Percentiles rank a stretch among this genome's conserved stretches.
These are phyloP conservation scores for Echites panduratus DNA, from an alignment of 257 asterid species.

Conservation along the genomic window DNA sequence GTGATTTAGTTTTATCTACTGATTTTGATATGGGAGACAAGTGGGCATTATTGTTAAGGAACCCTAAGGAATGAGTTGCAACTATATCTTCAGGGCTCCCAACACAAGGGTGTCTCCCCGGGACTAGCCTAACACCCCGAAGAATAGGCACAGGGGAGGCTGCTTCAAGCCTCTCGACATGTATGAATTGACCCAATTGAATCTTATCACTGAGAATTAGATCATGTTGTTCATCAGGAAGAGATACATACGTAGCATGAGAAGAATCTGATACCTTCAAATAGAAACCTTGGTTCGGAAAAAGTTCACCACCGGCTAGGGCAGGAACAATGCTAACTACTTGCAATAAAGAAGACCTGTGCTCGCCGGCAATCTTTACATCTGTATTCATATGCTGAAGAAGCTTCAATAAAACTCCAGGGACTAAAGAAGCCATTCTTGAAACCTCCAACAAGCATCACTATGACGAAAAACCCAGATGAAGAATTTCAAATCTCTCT, in stretches of 20 bases:
- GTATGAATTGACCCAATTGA: constrained; percentile 90
- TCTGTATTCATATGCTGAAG: constrained; percentile 98
- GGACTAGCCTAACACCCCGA: constrained; percentile 74
- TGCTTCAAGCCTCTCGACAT: constrained; percentile 85
- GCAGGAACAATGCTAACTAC: constrained; percentile 98
- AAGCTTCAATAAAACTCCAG: constrained; percentile 86
- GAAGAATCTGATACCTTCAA: constrained; percentile 98
- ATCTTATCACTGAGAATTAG: constrained; percentile 89
- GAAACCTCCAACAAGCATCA: constrained; percentile 31
- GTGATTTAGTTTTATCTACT: constrained; percentile 34
- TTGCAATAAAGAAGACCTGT: constrained; percentile 84
- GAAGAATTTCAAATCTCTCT: constrained; percentile 22
- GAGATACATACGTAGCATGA: constrained; percentile 91
- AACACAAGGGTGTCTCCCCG: constrained; percentile 94
- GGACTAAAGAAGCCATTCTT: constrained; percentile 82
- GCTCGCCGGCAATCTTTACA: constrained; percentile 92
- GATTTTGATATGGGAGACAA: constrained; percentile 41
- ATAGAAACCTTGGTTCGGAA: constrained; percentile 90
- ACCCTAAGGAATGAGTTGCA: constrained; percentile 82
- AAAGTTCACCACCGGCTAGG: constrained; percentile 88
- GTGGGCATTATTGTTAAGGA: constrained; percentile 51
- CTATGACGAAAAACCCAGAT: constrained; percentile 27
- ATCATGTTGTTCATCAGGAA: constrained; percentile 91
- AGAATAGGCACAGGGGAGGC: constrained; percentile 96
- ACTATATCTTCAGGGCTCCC: constrained; percentile 94